A percentile compares a stretch with the other conserved stretches of the same genome.
phyloP scores from a whole-genome alignment of 2,329 filamentous ascomycete species.

The Coniochaeta sp. region DNA sequence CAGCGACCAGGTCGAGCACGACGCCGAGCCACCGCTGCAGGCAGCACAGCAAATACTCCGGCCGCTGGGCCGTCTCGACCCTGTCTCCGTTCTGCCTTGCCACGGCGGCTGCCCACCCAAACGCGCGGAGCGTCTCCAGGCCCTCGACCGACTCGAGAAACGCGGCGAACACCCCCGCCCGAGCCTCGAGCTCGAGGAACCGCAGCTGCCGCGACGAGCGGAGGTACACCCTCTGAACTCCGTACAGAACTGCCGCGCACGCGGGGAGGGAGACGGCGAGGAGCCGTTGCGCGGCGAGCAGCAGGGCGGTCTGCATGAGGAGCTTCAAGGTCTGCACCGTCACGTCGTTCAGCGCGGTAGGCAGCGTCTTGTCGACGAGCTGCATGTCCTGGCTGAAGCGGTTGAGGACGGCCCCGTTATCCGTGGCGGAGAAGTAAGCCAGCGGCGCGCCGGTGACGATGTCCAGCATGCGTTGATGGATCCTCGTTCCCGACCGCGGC shows the following conservation, averaged over 20 bases:
- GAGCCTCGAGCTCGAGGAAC: slow-evolving; percentile 46
- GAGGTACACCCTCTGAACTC: slow-evolving; percentile 43
- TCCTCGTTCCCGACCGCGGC: slow-evolving; percentile 24
- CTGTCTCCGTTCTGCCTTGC: slow-evolving; percentile 12
- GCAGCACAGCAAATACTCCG: slow-evolving; percentile 40
- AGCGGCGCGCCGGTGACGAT: slow-evolving; percentile 28
- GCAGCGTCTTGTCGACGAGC: slow-evolving; percentile 33
- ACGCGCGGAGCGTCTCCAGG: slow-evolving; percentile 19
- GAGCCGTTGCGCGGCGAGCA: slow-evolving; percentile 36
- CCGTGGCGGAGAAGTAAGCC: slow-evolving; percentile 29
- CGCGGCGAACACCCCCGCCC: slow-evolving; percentile 34
- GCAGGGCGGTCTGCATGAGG: slow-evolving; percentile 33
- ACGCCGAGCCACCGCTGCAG: slow-evolving; percentile 46
- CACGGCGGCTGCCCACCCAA: slow-evolving; percentile 20
- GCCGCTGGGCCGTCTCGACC: slow-evolving; percentile 37
- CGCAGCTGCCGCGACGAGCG: slow-evolving; percentile 50
- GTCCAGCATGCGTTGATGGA: slow-evolving; percentile 23
- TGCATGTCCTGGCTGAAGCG: slow-evolving; percentile 38
- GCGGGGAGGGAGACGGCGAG: slow-evolving; percentile 38
- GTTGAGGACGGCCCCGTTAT: slow-evolving; percentile 32
- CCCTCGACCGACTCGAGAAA: slow-evolving; percentile 30
- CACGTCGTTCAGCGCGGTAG: slow-evolving; percentile 24
- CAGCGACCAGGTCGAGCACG: slow-evolving; percentile 41
- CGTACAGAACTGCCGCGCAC: slow-evolving; percentile 31
- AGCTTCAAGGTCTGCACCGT: slow-evolving; percentile 29